These are phyloP conservation scores for Lepraria neglecta DNA, from an alignment of 495 filamentous ascomycete genomes.

Conservation along the genomic window DNA sequence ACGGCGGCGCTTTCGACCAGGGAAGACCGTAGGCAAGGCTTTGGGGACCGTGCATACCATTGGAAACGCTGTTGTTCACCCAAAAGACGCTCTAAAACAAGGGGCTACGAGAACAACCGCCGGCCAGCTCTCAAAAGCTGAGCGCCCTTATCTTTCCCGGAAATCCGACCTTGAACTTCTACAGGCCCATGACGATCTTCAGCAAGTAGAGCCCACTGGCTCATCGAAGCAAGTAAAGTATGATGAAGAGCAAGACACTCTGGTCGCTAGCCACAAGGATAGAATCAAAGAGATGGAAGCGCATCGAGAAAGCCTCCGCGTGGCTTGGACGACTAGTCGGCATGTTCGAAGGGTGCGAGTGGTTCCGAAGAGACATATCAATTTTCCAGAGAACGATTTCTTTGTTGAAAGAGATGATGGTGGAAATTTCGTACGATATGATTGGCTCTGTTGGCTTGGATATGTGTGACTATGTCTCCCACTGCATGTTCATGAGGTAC, in stretches of 20 bases:
- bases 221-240: slow-evolving; percentile 18
- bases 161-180: slow-evolving; percentile 38
- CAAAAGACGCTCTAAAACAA: slow-evolving; percentile 32
- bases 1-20: slow-evolving; percentile 14
- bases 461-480: slow-evolving; percentile 31
- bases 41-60: slow-evolving; percentile 22
- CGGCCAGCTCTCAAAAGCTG: slow-evolving; percentile 32
- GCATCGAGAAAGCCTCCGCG: slow-evolving; percentile 34
- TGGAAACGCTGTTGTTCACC: slow-evolving; percentile 30
- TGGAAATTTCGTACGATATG: slow-evolving; percentile 25
- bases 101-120: slow-evolving; percentile 32
- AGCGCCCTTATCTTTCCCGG: slow-evolving; percentile 34
- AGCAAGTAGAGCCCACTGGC: slow-evolving; percentile 21
- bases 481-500: background rate
- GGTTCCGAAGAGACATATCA: slow-evolving; percentile 29
- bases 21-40: slow-evolving; percentile 18
- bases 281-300: slow-evolving; percentile 33
- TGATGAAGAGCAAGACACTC: slow-evolving; percentile 22
- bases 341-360: slow-evolving; percentile 39
- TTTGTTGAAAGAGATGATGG: slow-evolving; percentile 29
- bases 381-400: slow-evolving; percentile 28
- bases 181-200: slow-evolving; percentile 35
- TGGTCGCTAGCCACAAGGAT: slow-evolving; percentile 19
- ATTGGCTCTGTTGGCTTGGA: slow-evolving; percentile 37
- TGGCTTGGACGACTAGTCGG: slow-evolving; percentile 38